These are phyloP conservation scores for Hymenoscyphus salicellus DNA, from an alignment of 2,329 filamentous ascomycete genomes.

Conservation along the genomic window DNA sequence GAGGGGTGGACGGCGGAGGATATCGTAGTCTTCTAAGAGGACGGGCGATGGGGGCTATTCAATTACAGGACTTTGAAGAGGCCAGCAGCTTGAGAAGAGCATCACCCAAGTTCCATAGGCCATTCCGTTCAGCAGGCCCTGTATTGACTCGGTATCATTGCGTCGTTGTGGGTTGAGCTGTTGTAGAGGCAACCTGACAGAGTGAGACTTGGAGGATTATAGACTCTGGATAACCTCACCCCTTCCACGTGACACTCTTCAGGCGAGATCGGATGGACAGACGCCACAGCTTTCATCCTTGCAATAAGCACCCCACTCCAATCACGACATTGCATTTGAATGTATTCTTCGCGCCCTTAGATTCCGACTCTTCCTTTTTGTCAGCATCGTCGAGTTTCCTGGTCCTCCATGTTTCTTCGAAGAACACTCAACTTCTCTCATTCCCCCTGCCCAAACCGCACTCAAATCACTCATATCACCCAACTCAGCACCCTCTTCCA, in stretches of 20 bases:
- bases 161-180: background rate
- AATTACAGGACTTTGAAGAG: conserved; percentile 1
- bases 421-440: background rate
- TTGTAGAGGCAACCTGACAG: background rate
- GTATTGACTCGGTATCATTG: background rate
- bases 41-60: background rate
- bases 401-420: conserved; percentile 1
- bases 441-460: background rate
- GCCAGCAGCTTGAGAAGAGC: conserved; percentile 4
- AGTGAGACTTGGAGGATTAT: too few species aligned
- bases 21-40: background rate
- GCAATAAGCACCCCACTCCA: background rate
- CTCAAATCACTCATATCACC: background rate
- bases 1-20: background rate
- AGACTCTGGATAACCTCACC: background rate
- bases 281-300: background rate
- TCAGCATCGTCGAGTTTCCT: background rate
- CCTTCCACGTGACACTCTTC: background rate
- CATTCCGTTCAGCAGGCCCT: background rate
- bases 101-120: background rate
- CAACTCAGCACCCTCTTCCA: background rate
- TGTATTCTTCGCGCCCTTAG: background rate
- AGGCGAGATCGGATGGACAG: background rate
- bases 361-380: background rate
- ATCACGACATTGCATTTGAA: background rate